Conservation (phyloP, 768 basidiomycete species). For the Mycena haematopus region DNA sequence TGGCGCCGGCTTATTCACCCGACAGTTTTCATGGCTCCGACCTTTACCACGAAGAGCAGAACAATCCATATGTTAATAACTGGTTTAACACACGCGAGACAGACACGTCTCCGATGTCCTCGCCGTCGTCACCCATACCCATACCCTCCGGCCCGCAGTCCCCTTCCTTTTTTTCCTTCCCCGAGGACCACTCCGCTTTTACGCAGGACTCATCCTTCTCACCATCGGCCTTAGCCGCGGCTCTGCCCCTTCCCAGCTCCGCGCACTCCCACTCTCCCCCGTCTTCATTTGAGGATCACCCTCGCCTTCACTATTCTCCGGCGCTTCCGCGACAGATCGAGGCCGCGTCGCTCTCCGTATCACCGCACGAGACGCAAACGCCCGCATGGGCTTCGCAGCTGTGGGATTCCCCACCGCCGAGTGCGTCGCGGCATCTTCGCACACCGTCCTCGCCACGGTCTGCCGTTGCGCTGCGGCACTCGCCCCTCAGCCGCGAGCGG, state of each 20-base stretch:
- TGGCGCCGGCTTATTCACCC: conserved; percentile 24
- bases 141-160: conserved; percentile 57
- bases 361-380: conserved; percentile 66
- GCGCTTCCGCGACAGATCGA: conserved; percentile 44
- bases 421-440: conserved; percentile 35
- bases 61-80: conserved; percentile 13
- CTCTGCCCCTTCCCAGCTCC: conserved; percentile 66
- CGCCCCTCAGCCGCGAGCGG: conserved; percentile 47
- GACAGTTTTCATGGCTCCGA: conserved; percentile 41
- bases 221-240: conserved; percentile 64
- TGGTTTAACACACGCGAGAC: conserved; percentile 24
- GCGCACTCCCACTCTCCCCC: conserved; percentile 49
- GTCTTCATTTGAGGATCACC: conserved; percentile 53
- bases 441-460: conserved; percentile 52
- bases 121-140: conserved; percentile 63
- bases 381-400: conserved; percentile 74
- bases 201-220: conserved; percentile 60
- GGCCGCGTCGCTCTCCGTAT: conserved; percentile 53
- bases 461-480: conserved; percentile 47
- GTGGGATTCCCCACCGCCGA: conserved; percentile 54
- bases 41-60: conserved; percentile 23
- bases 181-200: conserved; percentile 51
- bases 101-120: conserved; percentile 18
- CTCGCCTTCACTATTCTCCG: conserved; percentile 11
- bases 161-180: conserved; percentile 57